A percentile compares a stretch with the other conserved stretches of the same genome.
phyloP scores from a whole-genome alignment of 2,329 filamentous ascomycete genomes.

The Amauroascus verrucosus region DNA sequence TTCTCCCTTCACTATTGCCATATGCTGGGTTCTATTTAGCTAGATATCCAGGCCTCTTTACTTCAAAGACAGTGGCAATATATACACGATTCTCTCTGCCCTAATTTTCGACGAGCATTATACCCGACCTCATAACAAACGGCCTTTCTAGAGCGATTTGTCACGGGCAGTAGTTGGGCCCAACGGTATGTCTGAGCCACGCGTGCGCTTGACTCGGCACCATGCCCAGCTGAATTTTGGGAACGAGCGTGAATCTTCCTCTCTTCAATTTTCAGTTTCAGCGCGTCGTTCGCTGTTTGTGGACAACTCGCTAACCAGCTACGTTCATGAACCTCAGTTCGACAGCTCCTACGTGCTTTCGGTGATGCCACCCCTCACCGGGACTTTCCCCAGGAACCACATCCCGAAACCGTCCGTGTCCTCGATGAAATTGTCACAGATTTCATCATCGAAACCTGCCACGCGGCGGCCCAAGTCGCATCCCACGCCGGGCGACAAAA shows the following conservation, averaged over 20 bases:
- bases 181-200: slow-evolving; percentile 55
- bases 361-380: slow-evolving; percentile 35
- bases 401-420: slow-evolving; percentile 72
- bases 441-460: slow-evolving; percentile 89
- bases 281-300: no score
- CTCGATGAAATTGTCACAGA: slow-evolving; percentile 95
- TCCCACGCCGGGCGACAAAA: slow-evolving; percentile 84
- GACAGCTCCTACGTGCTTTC: slow-evolving; percentile 36
- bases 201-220: slow-evolving; percentile 67
- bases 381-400: slow-evolving; percentile 65
- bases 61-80: background rate
- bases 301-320: background rate
- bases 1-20: background rate
- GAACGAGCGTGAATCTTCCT: slow-evolving; percentile 52
- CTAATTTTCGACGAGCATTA: background rate
- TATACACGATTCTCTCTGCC: background rate
- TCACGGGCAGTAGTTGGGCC: background rate
- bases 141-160: background rate
- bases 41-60: no score
- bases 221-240: slow-evolving; percentile 73
- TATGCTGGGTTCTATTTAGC: no score
- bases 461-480: slow-evolving; percentile 76
- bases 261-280: no score
- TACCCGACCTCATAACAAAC: background rate
- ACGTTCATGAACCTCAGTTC: slow-evolving; percentile 23